A percentile compares a stretch with the other conserved stretches of the same genome.
Conservation (phyloP, 2,329 filamentous ascomycete genomes). For the Calonectria leucothoes region DNA sequence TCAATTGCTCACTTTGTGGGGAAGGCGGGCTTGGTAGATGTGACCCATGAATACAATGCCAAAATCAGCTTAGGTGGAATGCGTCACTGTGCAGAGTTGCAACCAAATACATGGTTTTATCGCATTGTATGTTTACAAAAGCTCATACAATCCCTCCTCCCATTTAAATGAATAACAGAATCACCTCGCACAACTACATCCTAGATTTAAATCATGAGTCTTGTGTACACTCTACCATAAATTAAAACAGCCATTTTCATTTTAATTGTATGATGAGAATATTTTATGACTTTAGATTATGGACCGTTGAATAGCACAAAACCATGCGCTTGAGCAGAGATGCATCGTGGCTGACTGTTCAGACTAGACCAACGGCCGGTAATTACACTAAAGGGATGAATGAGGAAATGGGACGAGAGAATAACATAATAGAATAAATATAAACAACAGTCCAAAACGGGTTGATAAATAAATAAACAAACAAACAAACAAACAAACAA, state of each 20-base stretch:
- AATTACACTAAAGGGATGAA: background rate
- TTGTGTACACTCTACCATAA: background rate
- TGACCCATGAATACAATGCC: background rate
- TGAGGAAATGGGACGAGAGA: background rate
- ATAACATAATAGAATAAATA: background rate
- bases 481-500: background rate
- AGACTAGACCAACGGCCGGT: background rate
- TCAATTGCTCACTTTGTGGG: conserved; percentile 11
- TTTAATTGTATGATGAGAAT: background rate
- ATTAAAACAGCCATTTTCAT: background rate
- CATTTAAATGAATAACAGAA: background rate
- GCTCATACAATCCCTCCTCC: background rate
- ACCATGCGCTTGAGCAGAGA: background rate
- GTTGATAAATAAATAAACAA: background rate
- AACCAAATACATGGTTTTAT: background rate
- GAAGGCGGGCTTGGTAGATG: background rate
- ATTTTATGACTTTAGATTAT: background rate
- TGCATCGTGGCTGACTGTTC: too few relatives aligned
- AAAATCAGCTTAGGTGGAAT: background rate
- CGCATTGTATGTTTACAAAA: background rate
- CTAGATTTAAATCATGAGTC: background rate
- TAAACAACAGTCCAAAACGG: background rate
- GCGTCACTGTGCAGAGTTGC: background rate
- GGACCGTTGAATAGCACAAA: background rate
- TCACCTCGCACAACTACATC: background rate